Evolutionary conservation across 306 rosid genomes (phyloP).

Genomic region (Bauhinia variegata): DNA sequence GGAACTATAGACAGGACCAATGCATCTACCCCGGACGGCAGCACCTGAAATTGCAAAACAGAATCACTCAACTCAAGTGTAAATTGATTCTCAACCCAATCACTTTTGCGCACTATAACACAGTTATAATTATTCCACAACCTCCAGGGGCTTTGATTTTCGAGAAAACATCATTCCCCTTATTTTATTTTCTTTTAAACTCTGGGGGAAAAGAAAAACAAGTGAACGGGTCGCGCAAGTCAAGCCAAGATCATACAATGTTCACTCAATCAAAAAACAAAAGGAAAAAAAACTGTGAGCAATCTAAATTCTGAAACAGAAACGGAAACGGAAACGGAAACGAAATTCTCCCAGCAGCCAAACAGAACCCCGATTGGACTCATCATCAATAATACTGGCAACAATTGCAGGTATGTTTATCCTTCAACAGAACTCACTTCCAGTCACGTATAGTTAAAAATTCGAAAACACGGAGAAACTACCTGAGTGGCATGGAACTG

Average conservation of each 20-base stretch:
- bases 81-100: constrained; percentile 11
- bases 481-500: constrained; percentile 87
- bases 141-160: constrained; percentile 12
- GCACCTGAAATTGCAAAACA: constrained; percentile 63
- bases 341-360: constrained; percentile 37
- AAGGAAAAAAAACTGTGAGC: background rate
- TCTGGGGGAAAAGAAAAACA: background rate
- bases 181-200: background rate
- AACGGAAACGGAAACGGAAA: background rate
- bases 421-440: constrained; percentile 32
- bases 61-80: constrained; percentile 10
- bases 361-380: constrained; percentile 34
- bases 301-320: background rate
- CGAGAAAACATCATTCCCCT: background rate
- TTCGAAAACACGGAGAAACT: background rate
- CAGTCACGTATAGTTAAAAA: background rate
- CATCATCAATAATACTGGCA: background rate
- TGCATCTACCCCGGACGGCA: constrained; percentile 65
- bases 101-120: constrained; percentile 5
- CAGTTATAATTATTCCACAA: constrained; percentile 11
- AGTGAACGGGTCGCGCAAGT: background rate
- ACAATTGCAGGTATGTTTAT: background rate
- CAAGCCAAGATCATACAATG: background rate
- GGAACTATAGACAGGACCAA: constrained; percentile 75
- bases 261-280: background rate